Evolutionary conservation across 371 early-diverging fungal genomes (phyloP).

Genomic region (Homolaphlyctis polyrhiza): DNA sequence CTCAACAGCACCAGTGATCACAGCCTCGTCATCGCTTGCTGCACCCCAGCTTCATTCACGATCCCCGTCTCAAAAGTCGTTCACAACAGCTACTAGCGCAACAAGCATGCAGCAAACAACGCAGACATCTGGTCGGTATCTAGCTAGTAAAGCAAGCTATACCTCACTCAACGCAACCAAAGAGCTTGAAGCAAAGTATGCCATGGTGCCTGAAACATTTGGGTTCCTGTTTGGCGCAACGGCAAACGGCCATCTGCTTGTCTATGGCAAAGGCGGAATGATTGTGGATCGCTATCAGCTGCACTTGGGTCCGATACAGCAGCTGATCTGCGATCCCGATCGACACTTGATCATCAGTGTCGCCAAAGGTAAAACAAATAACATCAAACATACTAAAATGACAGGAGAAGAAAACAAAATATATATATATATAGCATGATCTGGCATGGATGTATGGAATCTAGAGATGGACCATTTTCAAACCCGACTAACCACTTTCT

Average conservation of each 20-base stretch:
- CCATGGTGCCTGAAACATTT: conserved; percentile 15
- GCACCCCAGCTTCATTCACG: too few relatives aligned
- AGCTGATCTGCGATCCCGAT: conserved; percentile 16
- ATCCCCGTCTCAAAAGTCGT: too few relatives aligned
- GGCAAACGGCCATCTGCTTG: conserved; percentile 42
- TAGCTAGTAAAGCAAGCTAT: too few relatives aligned
- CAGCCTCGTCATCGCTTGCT: too few relatives aligned
- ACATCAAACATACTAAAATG: too few relatives aligned
- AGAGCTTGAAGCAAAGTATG: too few relatives aligned
- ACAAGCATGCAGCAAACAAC: too few relatives aligned
- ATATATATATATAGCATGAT: background rate
- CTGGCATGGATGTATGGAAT: background rate
- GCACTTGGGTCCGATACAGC: conserved; percentile 30
- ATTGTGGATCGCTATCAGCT: conserved; percentile 36
- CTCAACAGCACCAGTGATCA: too few relatives aligned
- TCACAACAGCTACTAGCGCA: too few relatives aligned
- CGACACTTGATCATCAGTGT: conserved; percentile 21
- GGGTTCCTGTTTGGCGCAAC: conserved; percentile 39
- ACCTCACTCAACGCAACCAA: too few relatives aligned
- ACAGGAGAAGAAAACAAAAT: too few relatives aligned
- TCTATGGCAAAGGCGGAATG: conserved; percentile 29
- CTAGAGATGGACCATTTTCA: background rate
- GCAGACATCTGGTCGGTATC: too few relatives aligned
- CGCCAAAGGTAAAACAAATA: conserved; percentile 21
- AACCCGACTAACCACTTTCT: background rate